These are phyloP conservation scores for Debaryomyces fabryi DNA, from an alignment of 1,139 yeast species.

Conservation along the genomic window DNA sequence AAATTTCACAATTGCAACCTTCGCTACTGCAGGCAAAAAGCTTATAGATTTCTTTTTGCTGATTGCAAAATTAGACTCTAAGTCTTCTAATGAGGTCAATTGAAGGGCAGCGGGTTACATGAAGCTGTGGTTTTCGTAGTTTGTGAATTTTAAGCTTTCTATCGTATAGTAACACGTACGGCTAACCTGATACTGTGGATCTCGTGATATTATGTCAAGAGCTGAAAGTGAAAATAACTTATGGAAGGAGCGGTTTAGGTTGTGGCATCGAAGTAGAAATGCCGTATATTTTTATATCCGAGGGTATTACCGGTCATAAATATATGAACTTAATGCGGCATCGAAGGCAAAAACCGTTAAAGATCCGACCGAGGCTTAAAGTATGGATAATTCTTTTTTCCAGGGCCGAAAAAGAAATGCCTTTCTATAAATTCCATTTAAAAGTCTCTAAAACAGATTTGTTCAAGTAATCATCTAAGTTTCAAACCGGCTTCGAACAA, in stretches of 20 bases:
- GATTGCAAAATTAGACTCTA: neutral
- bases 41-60: neutral
- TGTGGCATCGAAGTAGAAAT: slow-evolving; percentile 1
- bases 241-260: neutral
- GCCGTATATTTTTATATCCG: slow-evolving; percentile 2
- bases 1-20: neutral
- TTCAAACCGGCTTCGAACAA: neutral
- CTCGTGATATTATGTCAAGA: slow-evolving; percentile 5
- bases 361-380: neutral
- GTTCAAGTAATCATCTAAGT: neutral
- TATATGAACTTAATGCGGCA: neutral
- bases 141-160: neutral
- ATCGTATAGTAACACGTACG: neutral
- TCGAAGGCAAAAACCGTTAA: neutral
- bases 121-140: neutral
- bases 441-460: neutral
- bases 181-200: neutral
- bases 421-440: neutral
- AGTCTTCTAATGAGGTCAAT: neutral
- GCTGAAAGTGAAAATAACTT: neutral
- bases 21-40: neutral
- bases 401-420: neutral
- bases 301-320: neutral
- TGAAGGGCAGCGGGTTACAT: neutral
- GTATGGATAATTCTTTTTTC: neutral